Conservation (phyloP, 2,329 filamentous ascomycete genomes). For the Aspergillus nomiae region DNA sequence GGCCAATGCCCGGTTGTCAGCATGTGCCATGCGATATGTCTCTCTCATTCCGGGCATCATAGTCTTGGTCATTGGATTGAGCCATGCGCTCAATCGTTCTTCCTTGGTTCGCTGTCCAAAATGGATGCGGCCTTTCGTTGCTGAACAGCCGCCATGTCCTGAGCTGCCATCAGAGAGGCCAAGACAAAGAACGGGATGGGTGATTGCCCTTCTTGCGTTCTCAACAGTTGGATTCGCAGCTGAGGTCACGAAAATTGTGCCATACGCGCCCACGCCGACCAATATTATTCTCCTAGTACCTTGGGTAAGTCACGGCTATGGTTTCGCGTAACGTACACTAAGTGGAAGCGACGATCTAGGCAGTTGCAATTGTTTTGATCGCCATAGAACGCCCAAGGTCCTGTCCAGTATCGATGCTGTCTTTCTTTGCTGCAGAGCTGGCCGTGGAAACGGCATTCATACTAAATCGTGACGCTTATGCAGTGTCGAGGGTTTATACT, state of each 20-base stretch:
- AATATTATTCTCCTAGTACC: constrained; percentile 34
- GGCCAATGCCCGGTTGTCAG: constrained; percentile 36
- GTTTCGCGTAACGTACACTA: constrained; percentile 21
- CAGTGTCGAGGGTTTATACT: constrained; percentile 19
- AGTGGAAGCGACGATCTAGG: constrained; percentile 29
- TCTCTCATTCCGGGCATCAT: constrained; percentile 31
- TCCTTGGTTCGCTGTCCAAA: constrained; percentile 39
- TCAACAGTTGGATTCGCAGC: constrained; percentile 40
- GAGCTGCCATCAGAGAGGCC: constrained; percentile 36
- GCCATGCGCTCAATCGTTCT: constrained; percentile 30
- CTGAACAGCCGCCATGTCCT: constrained; percentile 39
- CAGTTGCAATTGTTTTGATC: constrained; percentile 36
- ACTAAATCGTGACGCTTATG: constrained; percentile 21
- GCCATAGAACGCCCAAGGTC: constrained; percentile 43
- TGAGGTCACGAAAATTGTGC: constrained; percentile 32
- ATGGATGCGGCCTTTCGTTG: constrained; percentile 57
- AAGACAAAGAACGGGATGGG: constrained; percentile 35
- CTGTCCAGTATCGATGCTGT: constrained; percentile 43
- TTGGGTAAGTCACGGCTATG: constrained; percentile 37
- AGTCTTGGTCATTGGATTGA: constrained; percentile 28
- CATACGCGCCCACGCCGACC: constrained; percentile 16
- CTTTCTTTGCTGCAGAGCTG: constrained; percentile 35
- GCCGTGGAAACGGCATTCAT: constrained; percentile 38
- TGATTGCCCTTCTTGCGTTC: constrained; percentile 39
- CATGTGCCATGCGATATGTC: constrained; percentile 38